These are phyloP conservation scores for Plantago elongata DNA, from an alignment of 257 asterid species.

Conservation along the genomic window DNA sequence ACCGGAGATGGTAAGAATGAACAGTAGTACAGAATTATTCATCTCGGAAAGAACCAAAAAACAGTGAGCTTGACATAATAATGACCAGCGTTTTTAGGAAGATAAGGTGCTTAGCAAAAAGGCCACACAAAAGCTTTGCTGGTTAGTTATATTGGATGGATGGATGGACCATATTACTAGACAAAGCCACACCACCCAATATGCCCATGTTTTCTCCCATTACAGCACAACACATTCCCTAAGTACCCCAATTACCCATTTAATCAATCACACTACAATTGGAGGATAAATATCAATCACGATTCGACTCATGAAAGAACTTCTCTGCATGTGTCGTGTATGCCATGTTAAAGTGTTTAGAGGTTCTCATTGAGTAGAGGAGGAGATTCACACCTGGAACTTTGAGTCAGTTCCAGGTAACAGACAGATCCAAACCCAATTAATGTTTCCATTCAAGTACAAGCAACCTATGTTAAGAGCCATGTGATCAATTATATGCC, in stretches of 20 bases:
- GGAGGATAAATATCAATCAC: too few relatives aligned
- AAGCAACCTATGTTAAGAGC: constrained; percentile 16
- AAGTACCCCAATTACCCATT: background rate
- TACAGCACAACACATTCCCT: background rate
- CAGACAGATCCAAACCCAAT: constrained; percentile 18
- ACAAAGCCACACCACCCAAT: constrained; percentile 7
- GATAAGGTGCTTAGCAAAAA: constrained; percentile 2
- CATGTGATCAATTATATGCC: constrained; percentile 30
- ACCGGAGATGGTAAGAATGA: too few relatives aligned
- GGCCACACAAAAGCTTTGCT: background rate
- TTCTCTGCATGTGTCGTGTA: constrained; percentile 1
- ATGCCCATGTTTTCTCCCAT: background rate
- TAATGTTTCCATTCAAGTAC: constrained; percentile 15
- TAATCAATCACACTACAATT: too few relatives aligned
- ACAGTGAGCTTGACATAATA: background rate
- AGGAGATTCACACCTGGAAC: constrained; percentile 9
- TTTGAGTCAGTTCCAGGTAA: constrained; percentile 2
- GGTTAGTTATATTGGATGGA: background rate
- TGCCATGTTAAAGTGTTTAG: constrained; percentile 23
- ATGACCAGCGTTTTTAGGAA: background rate
- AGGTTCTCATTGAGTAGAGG: background rate
- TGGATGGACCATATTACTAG: background rate
- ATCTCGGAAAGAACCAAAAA: background rate
- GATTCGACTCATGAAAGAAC: too few relatives aligned
- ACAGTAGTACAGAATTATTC: background rate